A percentile compares a stretch with the other conserved stretches of the same genome.
phyloP scores from a whole-genome alignment of 2,329 filamentous ascomycete species.

The Scedosporium dehoogii region DNA sequence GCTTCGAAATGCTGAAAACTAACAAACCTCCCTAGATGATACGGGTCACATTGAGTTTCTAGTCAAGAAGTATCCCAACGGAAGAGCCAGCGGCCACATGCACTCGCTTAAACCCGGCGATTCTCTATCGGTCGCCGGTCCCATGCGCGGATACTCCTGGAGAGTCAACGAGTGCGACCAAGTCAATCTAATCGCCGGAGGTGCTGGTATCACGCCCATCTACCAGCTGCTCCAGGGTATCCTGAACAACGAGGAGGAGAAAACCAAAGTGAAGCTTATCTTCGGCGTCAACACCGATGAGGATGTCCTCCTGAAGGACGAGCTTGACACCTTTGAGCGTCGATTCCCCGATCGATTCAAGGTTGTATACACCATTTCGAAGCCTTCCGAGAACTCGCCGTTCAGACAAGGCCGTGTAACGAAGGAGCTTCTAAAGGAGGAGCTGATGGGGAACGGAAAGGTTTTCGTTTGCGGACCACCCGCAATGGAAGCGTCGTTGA shows the following conservation, averaged over 20 bases:
- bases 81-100: conserved; percentile 55
- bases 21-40: conserved; percentile 28
- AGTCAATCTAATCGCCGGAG: conserved; percentile 59
- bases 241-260: conserved; percentile 49
- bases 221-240: conserved; percentile 56
- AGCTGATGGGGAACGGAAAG: conserved; percentile 36
- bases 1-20: background rate
- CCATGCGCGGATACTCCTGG: conserved; percentile 46
- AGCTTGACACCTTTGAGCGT: conserved; percentile 43
- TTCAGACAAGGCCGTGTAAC: conserved; percentile 48
- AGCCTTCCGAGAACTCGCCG: conserved; percentile 27
- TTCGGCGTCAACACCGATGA: conserved; percentile 56
- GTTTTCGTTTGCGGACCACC: conserved; percentile 63
- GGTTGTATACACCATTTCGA: conserved; percentile 47
- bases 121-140: conserved; percentile 44
- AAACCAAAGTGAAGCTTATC: conserved; percentile 53
- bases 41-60: conserved; percentile 52
- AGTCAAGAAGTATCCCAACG: conserved; percentile 58
- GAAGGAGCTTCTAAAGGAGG: conserved; percentile 41
- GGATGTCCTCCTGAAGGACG: conserved; percentile 45
- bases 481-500: conserved; percentile 50
- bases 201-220: conserved; percentile 63
- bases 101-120: conserved; percentile 56
- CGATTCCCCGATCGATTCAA: conserved; percentile 46
- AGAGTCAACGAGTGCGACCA: conserved; percentile 36